Conservation (phyloP, 306 rosid genomes). For the Mimosa bimucronata region DNA sequence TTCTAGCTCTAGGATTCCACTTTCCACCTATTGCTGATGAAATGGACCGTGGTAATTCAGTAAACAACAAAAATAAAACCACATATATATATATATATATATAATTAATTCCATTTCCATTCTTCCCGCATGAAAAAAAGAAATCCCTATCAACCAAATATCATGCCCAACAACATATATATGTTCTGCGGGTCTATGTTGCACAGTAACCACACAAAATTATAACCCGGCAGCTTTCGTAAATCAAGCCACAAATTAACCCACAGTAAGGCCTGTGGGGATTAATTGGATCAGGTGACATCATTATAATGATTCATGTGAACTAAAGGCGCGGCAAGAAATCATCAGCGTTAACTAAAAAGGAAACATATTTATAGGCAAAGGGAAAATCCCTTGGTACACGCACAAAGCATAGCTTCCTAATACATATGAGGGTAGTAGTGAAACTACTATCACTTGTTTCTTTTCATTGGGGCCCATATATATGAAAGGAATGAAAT, state of each 20-base stretch:
- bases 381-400: constrained; percentile 41
- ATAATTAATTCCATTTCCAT: not conserved
- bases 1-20: no score
- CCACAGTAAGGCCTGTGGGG: constrained; percentile 55
- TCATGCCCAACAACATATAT: not conserved
- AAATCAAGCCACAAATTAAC: constrained; percentile 59
- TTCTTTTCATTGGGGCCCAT: not conserved
- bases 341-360: constrained; percentile 45
- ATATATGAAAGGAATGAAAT: constrained; percentile 14
- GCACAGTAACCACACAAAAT: not conserved
- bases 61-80: not conserved
- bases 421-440: constrained; percentile 48
- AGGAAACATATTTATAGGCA: constrained; percentile 11
- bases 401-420: constrained; percentile 71
- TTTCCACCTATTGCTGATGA: no score
- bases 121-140: not conserved
- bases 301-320: constrained; percentile 35
- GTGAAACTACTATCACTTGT: not conserved
- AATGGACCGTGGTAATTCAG: not conserved
- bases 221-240: not conserved
- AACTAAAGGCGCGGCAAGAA: constrained; percentile 45
- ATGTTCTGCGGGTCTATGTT: not conserved
- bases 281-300: constrained; percentile 45
- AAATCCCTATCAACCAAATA: not conserved
- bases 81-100: no score